These are phyloP conservation scores for Dysphania ambrosioides DNA, from an alignment of 148 eudicot species.

Conservation along the genomic window DNA sequence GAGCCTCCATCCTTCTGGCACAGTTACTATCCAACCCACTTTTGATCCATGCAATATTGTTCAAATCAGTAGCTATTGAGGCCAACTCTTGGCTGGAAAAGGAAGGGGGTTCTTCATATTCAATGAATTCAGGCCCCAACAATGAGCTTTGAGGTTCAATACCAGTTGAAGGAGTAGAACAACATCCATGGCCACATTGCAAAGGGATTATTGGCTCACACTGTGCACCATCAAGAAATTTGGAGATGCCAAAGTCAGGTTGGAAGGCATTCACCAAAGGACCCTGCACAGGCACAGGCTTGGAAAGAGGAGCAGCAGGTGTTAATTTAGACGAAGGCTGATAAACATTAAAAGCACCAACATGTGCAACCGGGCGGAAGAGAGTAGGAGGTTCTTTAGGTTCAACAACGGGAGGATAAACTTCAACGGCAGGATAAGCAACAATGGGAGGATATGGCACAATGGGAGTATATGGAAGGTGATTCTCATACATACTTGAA, in stretches of 20 bases:
- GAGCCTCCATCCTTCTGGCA: slow-evolving; percentile 22
- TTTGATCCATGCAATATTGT: slow-evolving; percentile 77
- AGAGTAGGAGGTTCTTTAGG: slow-evolving; percentile 30
- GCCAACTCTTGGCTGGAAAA: slow-evolving; percentile 57
- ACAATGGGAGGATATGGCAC: slow-evolving; percentile 18
- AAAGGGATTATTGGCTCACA: slow-evolving; percentile 52
- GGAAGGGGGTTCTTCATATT: slow-evolving; percentile 62
- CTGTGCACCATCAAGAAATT: slow-evolving; percentile 44
- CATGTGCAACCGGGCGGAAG: slow-evolving; percentile 58
- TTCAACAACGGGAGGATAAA: slow-evolving; percentile 7
- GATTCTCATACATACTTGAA: slow-evolving; percentile 20
- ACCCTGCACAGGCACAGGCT: slow-evolving; percentile 40
- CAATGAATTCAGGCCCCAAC: slow-evolving; percentile 82
- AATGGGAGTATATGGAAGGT: no score
- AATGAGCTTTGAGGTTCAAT: slow-evolving; percentile 41
- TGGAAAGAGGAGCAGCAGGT: slow-evolving; percentile 19
- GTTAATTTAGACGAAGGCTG: slow-evolving; percentile 30
- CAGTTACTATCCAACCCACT: slow-evolving; percentile 57
- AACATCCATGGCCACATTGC: slow-evolving; percentile 76
- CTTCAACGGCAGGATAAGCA: neutral
- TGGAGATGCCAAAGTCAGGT: slow-evolving; percentile 46
- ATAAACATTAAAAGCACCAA: slow-evolving; percentile 66
- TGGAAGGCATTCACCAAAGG: slow-evolving; percentile 50
- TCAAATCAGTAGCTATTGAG: slow-evolving; percentile 64
- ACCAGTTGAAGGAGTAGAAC: slow-evolving; percentile 29